These are phyloP conservation scores for Scutellaria galericulata DNA, from an alignment of 257 asterid genomes.

Conservation along the genomic window DNA sequence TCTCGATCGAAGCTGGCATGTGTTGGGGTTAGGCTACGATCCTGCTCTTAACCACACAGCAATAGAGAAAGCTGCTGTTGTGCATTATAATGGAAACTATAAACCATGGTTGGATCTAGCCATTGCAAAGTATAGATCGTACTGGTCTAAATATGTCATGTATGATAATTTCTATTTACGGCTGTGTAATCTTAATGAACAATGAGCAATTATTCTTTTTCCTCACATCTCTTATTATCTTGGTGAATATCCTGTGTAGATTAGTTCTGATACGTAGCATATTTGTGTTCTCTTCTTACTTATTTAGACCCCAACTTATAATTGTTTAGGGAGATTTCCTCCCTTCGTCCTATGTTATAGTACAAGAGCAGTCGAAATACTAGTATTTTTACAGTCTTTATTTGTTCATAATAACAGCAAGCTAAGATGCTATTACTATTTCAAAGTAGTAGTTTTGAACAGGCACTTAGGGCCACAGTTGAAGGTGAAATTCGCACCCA, in stretches of 20 bases:
- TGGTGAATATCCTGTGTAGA: neutral
- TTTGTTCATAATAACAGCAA: no score
- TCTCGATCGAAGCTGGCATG: conserved; percentile 91
- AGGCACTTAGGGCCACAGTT: no score
- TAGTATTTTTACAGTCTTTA: no score
- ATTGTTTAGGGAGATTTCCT: no score
- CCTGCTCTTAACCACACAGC: conserved; percentile 88
- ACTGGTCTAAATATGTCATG: conserved; percentile 82
- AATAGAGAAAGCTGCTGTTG: conserved; percentile 85
- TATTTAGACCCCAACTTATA: no score
- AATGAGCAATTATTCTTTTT: conserved; percentile 23
- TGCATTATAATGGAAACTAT: conserved; percentile 92
- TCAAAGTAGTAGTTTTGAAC: no score
- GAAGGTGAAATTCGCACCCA: no score
- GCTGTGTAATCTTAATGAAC: conserved; percentile 59
- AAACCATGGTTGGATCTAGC: conserved; percentile 99
- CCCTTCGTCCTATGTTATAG: no score
- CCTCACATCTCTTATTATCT: neutral
- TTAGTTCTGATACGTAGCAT: no score
- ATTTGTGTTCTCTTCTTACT: no score
- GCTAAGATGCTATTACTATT: no score
- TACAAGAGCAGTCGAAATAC: no score
- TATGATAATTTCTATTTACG: conserved; percentile 65
- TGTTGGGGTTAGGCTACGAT: conserved; percentile 94
- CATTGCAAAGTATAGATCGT: conserved; percentile 76